Evolutionary conservation across 176 grass and related monocot species (phyloP), one percentile per base, ranked within the genome.

Genomic region (Cenchrus fungigraminus): DNA sequence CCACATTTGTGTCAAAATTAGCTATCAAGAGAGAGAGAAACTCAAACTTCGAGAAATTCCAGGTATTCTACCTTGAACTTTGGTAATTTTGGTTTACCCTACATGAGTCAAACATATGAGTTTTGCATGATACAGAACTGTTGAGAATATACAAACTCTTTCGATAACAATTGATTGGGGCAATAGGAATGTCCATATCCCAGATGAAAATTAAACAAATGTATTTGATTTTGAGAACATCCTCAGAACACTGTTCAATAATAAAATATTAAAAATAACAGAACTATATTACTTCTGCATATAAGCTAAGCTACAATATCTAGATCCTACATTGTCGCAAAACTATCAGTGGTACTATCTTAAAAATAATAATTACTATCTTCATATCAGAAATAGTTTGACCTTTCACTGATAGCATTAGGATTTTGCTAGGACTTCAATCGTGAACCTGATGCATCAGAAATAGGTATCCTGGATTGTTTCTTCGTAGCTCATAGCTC

Each of bases 1-100:
- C 92, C 34, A 62, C 31, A 57, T 84, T 56, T 59, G 92, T 94
- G 44, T 89, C 76, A 71, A 87, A 86, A 32, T 28, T 94, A 70
- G 89, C 86, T 37, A 78, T 71, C 37, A 91, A 87, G 68, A 91
- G 89, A 82, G 84, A 91, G 69, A 94, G 71, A 71, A 87, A 87
- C 68, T 81, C 73, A 7, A 91, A 66, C 78, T 91, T 94, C 79
- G 76, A 91, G 29, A 94, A 84, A 54, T 94, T 94, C 43, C 92
- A 94, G 82, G 92, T 89, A 70, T 50, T 58, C 52, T 59, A 80
- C 76, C 72, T 86, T 0, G 4, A 68, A 31, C n/a, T 66, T n/a
- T 16, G 9, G 47, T 57, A 19, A 73, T 74, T 32, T 60, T 60
- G 4, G 19, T 81, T 85, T 65, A 81, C 16, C 54, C 65, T 32